Evolutionary conservation across 2,329 filamentous ascomycete species (phyloP).

Genomic region (Ceratocystis variospora): DNA sequence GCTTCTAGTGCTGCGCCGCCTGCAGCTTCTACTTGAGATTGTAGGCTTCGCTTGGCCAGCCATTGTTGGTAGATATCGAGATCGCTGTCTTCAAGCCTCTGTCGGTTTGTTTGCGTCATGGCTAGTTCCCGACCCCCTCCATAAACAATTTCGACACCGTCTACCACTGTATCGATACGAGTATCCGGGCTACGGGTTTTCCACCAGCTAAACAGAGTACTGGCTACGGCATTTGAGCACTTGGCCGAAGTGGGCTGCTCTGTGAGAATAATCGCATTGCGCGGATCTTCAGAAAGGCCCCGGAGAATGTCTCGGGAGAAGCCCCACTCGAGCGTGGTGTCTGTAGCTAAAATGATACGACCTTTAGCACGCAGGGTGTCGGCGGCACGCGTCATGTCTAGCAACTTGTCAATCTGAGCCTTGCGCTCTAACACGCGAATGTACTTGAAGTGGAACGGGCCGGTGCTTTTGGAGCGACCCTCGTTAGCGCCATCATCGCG

Average conservation of each 20-base stretch:
- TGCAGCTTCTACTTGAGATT: constrained; percentile 57
- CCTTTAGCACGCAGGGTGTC: constrained; percentile 30
- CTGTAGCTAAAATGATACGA: constrained; percentile 79
- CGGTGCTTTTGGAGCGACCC: constrained; percentile 36
- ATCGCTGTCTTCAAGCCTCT: constrained; percentile 61
- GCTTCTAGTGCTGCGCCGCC: constrained; percentile 56
- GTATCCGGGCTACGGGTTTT: constrained; percentile 49
- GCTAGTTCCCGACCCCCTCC: constrained; percentile 49
- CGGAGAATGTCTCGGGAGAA: constrained; percentile 73
- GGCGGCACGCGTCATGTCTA: constrained; percentile 34
- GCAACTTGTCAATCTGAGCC: constrained; percentile 61
- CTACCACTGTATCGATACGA: constrained; percentile 41
- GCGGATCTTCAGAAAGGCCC: constrained; percentile 57
- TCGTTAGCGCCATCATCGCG: constrained; percentile 13
- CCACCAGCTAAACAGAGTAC: constrained; percentile 69
- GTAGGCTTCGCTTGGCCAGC: constrained; percentile 73
- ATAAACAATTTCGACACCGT: constrained; percentile 52
- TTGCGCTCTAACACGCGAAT: constrained; percentile 71
- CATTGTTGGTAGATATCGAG: constrained; percentile 79
- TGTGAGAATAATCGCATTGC: constrained; percentile 77
- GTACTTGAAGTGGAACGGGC: constrained; percentile 82
- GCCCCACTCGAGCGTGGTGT: constrained; percentile 84
- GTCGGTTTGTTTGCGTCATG: constrained; percentile 46
- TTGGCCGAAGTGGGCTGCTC: constrained; percentile 49
- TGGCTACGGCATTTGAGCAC: constrained; percentile 37